Evolutionary conservation across 1,139 yeast genomes (phyloP), one percentile per base, ranked within the genome.

Genomic region (Yamadazyma diospyri): DNA sequence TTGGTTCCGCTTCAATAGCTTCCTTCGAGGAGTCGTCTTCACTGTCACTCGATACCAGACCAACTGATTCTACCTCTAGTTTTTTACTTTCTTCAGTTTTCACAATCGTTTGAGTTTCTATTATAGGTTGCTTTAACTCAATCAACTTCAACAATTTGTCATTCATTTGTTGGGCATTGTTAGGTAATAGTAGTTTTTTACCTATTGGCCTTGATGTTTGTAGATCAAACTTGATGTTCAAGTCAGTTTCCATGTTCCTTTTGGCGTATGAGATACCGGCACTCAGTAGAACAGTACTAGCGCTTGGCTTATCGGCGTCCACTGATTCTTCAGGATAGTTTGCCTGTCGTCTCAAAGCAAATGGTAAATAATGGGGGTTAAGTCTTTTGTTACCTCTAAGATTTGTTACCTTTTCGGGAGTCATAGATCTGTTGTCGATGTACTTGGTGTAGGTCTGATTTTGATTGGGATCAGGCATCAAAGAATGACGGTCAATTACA

Each of bases 351-450:
- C 48, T 52, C 11, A 64, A 45, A 10, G 41, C 37, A 5, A 59
- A 61, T 0, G 73, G 73, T 29, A 65, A 46, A 37, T 67, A 64
- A 42, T 65, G 70, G 6, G 44, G 42, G 1, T 63, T 68, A 42
- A 61, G 64, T 37, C 51, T 51, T 52, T 37, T 37, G 22, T 27
- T 22, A 28, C 30, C 27, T 34, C 33, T 36, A 23, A 4, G 25
- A 5, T 5, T 27, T 14, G 7, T 18, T 15, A 11, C 24, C 34
- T 22, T 34, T 38, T 15, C 29, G 7, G 29, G 15, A 9, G 29
- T 17, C 8, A 12, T 14, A 6, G n/a, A 10, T 7, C 28, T 18
- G 20, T 18, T 18, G 9, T 18, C 20, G 6, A 7, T 9, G 9
- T 6, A 18, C 9, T 9, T 9, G 9, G 8, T 18, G 9, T 7